Conservation (phyloP, 2,329 filamentous ascomycete genomes). For the Teratosphaeria viscida region DNA sequence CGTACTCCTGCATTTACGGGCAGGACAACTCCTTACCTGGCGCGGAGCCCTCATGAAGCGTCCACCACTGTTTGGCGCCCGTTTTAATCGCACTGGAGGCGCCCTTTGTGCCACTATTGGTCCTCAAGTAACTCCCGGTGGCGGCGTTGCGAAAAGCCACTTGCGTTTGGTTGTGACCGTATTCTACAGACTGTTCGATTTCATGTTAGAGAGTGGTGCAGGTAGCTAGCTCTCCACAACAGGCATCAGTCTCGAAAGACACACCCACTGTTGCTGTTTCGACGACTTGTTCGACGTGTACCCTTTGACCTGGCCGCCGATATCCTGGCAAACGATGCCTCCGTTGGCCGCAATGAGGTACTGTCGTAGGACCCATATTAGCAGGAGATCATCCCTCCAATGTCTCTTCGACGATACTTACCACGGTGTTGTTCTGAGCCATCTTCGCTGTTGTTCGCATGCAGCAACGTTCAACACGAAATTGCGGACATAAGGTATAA, state of each 20-base stretch:
- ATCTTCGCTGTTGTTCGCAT: not conserved
- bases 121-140: not conserved
- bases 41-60: not conserved
- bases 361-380: not conserved
- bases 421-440: not conserved
- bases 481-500: not conserved
- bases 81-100: not conserved
- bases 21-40: not conserved
- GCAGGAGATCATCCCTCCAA: not conserved
- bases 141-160: constrained; percentile 1
- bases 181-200: not conserved
- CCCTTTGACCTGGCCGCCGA: not conserved
- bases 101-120: not conserved
- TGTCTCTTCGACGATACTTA: not conserved
- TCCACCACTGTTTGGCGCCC: not conserved
- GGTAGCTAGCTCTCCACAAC: not conserved
- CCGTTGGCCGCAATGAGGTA: not conserved
- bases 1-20: not conserved
- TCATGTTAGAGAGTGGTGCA: not conserved
- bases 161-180: not conserved
- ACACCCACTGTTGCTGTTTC: not conserved
- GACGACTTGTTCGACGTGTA: not conserved
- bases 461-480: not conserved
- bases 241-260: not conserved
- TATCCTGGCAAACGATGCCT: not conserved